Evolutionary conservation across 306 rosid species (phyloP).

Genomic region (Quercus bicolor): DNA sequence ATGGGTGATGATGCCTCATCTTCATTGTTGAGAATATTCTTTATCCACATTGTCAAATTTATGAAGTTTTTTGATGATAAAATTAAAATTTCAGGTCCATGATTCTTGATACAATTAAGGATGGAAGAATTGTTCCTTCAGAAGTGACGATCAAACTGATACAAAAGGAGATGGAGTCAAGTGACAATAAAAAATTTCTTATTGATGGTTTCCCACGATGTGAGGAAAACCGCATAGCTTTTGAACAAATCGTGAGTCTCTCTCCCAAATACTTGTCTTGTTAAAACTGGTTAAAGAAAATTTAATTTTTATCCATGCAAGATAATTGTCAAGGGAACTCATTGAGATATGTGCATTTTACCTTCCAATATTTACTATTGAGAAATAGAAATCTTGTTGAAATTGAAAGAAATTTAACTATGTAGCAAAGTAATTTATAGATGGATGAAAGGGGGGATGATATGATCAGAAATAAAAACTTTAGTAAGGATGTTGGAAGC

Average conservation of each 20-base stretch:
- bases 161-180: slow-evolving; percentile 71
- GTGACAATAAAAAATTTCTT: slow-evolving; percentile 60
- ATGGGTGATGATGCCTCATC: slow-evolving; percentile 52
- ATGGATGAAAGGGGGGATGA: not conserved
- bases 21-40: slow-evolving; percentile 15
- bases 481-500: not conserved
- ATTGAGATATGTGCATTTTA: not conserved
- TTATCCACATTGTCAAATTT: not conserved
- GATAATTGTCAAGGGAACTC: not conserved
- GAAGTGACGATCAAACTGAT: slow-evolving; percentile 73
- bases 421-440: not conserved
- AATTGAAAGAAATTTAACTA: not conserved
- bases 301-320: not conserved
- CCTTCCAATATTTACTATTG: not conserved
- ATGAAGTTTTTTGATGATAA: slow-evolving; percentile 18
- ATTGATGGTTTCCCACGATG: slow-evolving; percentile 94
- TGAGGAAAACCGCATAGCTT: slow-evolving; percentile 84
- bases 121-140: slow-evolving; percentile 92
- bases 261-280: slow-evolving; percentile 14
- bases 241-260: slow-evolving; percentile 72
- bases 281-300: slow-evolving; percentile 1
- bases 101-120: slow-evolving; percentile 69
- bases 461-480: not conserved
- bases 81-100: slow-evolving; percentile 52
- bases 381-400: not conserved